phyloP scores from a whole-genome alignment of 306 rosid genomes.

The Citrullus colocynthis region DNA sequence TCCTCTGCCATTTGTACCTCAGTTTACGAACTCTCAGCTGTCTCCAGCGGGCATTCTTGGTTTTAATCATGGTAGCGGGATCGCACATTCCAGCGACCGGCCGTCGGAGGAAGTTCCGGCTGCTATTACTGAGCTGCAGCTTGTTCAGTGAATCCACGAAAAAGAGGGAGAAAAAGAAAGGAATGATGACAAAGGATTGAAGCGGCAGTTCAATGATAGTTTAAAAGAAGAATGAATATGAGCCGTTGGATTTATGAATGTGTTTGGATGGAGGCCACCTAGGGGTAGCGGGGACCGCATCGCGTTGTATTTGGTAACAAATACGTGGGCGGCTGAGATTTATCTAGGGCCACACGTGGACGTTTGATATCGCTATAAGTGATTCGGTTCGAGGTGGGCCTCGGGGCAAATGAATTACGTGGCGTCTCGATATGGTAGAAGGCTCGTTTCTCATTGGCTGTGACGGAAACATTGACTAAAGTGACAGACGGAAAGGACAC shows the following conservation, averaged over 20 bases:
- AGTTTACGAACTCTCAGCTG: neutral
- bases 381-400: slow-evolving; percentile 32
- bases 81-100: neutral
- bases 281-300: slow-evolving; percentile 18
- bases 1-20: neutral
- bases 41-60: neutral
- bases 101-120: neutral
- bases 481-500: slow-evolving; percentile 1
- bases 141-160: neutral
- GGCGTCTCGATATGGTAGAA: slow-evolving; percentile 23
- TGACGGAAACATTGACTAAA: slow-evolving; percentile 3
- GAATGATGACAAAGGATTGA: neutral
- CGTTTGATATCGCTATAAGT: neutral
- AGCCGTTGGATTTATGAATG: slow-evolving; percentile 16
- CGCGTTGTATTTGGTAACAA: slow-evolving; percentile 16
- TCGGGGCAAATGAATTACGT: slow-evolving; percentile 28
- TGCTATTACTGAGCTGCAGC: no score
- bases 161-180: neutral
- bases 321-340: slow-evolving; percentile 69
- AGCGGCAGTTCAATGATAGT: slow-evolving; percentile 1
- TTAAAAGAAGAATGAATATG: slow-evolving; percentile 10
- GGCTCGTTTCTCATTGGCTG: slow-evolving; percentile 10
- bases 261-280: slow-evolving; percentile 30
- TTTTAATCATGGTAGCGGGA: neutral
- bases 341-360: slow-evolving; percentile 21